Conservation (phyloP, 345 rosid species). For the Euphorbia tirucalli region DNA sequence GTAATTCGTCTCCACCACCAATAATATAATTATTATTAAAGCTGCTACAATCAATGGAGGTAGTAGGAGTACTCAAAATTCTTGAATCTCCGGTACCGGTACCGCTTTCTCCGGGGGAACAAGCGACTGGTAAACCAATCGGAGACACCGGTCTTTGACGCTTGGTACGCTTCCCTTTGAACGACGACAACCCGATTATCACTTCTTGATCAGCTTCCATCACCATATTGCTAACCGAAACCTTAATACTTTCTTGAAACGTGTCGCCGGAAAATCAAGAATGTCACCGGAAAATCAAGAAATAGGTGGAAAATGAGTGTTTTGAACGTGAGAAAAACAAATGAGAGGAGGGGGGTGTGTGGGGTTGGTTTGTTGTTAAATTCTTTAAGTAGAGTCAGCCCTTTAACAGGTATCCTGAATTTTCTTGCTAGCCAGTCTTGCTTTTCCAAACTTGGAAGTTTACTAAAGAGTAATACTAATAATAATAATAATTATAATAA, state of each 20-base stretch:
- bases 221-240: background rate
- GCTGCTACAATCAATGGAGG: conserved; percentile 18
- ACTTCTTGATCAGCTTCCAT: background rate
- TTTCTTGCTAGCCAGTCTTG: conserved; percentile 37
- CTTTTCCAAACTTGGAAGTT: conserved; percentile 40
- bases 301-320: background rate
- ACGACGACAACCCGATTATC: conserved; percentile 7
- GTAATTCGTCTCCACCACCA: background rate
- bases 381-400: conserved; percentile 10
- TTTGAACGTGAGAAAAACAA: too few species aligned
- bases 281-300: conserved; percentile 14
- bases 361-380: background rate
- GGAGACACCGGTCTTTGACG: conserved; percentile 58
- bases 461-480: conserved; percentile 1
- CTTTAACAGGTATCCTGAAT: conserved; percentile 19
- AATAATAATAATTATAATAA: too few species aligned
- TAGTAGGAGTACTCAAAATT: conserved; percentile 15
- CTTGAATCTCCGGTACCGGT: background rate
- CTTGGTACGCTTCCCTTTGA: conserved; percentile 76
- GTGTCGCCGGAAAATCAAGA: background rate
- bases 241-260: too few species aligned
- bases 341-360: background rate
- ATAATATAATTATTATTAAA: conserved; percentile 1
- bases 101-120: conserved; percentile 13
- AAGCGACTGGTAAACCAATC: conserved; percentile 25